Percentiles rank a stretch among this genome's conserved stretches.
Evolutionary conservation across 2,329 filamentous ascomycete genomes (phyloP).

Genomic region (Phialophora chinensis): DNA sequence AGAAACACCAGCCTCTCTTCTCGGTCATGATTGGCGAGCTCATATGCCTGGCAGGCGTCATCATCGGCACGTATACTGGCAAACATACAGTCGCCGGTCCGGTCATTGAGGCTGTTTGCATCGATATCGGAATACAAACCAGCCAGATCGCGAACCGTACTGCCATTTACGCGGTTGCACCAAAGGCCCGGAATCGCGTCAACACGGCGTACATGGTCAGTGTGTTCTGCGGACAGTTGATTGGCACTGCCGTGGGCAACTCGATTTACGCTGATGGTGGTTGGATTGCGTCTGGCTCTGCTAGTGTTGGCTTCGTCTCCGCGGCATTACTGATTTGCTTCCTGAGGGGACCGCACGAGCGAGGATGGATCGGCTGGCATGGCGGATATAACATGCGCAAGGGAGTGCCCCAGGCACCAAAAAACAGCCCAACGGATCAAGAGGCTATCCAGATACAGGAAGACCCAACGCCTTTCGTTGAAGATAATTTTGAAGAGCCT

Average conservation of each 20-base stretch:
- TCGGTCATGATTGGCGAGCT: constrained; percentile 68
- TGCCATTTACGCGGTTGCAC: constrained; percentile 74
- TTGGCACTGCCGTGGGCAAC: constrained; percentile 68
- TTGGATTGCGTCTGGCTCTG: constrained; percentile 63
- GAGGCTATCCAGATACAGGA: constrained; percentile 11
- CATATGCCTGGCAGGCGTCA: constrained; percentile 60
- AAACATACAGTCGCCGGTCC: constrained; percentile 70
- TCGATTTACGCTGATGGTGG: constrained; percentile 61
- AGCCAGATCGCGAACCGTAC: constrained; percentile 75
- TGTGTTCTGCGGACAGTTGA: constrained; percentile 76
- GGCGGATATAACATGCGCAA: constrained; percentile 60
- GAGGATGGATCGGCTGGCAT: constrained; percentile 65
- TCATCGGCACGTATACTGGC: constrained; percentile 41
- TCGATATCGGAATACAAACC: constrained; percentile 75
- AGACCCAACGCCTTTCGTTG: constrained; percentile 8
- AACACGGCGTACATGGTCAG: constrained; percentile 84
- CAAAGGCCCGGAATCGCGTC: constrained; percentile 73
- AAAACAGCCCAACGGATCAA: constrained; percentile 7
- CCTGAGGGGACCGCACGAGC: constrained; percentile 62
- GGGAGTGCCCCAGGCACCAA: constrained; percentile 16
- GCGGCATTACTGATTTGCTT: constrained; percentile 56
- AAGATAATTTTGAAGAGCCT: constrained; percentile 5
- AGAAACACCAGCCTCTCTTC: constrained; percentile 67
- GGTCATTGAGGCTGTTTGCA: constrained; percentile 72
- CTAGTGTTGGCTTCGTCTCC: constrained; percentile 61